Evolutionary conservation across 805 yeast species (phyloP).

Genomic region (Metschnikowia borealis): DNA sequence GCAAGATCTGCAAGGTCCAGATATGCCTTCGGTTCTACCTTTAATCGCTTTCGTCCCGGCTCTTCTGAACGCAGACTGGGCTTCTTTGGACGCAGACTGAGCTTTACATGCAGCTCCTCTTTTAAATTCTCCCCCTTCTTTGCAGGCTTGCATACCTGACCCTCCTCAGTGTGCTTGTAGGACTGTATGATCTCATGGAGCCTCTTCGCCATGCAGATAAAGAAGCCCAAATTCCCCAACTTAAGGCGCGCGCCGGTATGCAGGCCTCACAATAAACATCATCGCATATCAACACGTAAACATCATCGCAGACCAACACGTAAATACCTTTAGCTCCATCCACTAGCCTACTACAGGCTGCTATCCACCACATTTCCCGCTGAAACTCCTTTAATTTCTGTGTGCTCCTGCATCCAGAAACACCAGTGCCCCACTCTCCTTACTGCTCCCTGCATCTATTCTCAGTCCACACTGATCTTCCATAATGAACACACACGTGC

Average conservation of each 20-base stretch:
- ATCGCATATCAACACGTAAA: not conserved
- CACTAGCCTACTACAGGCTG: not conserved
- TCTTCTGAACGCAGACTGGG: too few relatives aligned
- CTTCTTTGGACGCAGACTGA: too few relatives aligned
- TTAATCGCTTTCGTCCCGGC: too few relatives aligned
- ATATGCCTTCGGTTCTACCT: not conserved
- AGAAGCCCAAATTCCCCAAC: not conserved
- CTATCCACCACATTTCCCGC: too few relatives aligned
- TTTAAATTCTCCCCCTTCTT: too few relatives aligned
- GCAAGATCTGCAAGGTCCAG: constrained; percentile 23
- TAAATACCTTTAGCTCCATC: not conserved
- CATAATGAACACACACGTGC: not conserved
- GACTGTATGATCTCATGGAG: constrained; percentile 8
- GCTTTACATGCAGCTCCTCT: too few relatives aligned
- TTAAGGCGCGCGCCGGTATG: not conserved
- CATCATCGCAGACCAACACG: not conserved
- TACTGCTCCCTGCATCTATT: not conserved
- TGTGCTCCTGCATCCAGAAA: not conserved
- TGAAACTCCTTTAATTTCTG: too few relatives aligned
- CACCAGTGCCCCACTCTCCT: not conserved
- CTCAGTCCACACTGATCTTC: not conserved
- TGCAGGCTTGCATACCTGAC: not conserved
- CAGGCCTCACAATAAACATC: not conserved
- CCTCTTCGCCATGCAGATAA: not conserved
- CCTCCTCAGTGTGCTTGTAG: constrained; percentile 8